Conservation (phyloP, 2,329 filamentous ascomycete genomes). For the Beauveria bassiana region DNA sequence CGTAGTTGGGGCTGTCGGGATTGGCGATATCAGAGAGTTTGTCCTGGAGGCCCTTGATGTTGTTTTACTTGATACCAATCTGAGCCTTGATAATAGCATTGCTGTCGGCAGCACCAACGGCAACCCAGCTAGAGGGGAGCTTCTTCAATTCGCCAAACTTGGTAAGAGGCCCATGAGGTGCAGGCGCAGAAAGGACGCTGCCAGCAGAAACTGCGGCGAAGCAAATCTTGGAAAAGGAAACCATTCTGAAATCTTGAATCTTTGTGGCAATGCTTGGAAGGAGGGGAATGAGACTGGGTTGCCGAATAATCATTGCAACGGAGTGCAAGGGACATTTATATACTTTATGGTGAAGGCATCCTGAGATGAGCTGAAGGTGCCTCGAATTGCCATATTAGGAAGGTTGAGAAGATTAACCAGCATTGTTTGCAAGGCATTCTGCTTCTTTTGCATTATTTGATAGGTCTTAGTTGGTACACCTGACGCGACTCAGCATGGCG, state of each 20-base stretch:
- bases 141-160: conserved; percentile 6
- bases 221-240: conserved; percentile 11
- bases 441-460: not conserved
- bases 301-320: not conserved
- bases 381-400: not conserved
- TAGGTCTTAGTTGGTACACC: not conserved
- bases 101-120: not conserved
- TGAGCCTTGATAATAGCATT: conserved; percentile 8
- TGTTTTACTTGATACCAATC: conserved; percentile 14
- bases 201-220: conserved; percentile 4
- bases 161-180: conserved; percentile 2
- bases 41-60: conserved; percentile 19
- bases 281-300: not conserved
- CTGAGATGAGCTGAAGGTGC: not conserved
- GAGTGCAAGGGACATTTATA: not conserved
- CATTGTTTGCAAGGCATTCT: not conserved
- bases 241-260: not conserved
- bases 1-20: conserved; percentile 20
- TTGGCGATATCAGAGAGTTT: conserved; percentile 19
- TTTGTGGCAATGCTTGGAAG: not conserved
- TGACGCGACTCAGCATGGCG: not conserved
- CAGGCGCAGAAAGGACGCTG: conserved; percentile 4
- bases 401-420: not conserved
- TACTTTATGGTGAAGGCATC: not conserved
- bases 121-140: conserved; percentile 2